Conservation (phyloP, 495 filamentous ascomycete genomes). For the Neurospora sp. region DNA sequence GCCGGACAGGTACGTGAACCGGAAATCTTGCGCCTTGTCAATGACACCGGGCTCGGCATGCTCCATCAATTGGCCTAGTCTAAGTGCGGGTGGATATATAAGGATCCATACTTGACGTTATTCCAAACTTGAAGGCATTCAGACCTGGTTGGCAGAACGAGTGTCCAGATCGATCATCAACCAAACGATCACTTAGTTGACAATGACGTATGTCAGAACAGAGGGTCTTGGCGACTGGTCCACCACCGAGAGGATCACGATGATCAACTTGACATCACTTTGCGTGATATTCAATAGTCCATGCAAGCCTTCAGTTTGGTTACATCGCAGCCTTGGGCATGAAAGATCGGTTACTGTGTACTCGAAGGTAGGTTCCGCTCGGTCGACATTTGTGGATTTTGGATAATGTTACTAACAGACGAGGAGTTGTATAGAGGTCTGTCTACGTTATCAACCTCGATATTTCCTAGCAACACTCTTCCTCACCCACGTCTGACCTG, state of each 20-base stretch:
- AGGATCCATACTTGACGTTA: neutral
- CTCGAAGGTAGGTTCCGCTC: neutral
- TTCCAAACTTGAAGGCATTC: neutral
- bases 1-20: neutral
- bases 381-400: neutral
- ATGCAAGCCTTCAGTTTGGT: neutral
- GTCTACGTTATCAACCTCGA: neutral
- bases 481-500: neutral
- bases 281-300: neutral
- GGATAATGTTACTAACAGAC: neutral
- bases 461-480: neutral
- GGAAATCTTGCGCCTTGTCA: neutral
- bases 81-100: neutral
- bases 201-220: neutral
- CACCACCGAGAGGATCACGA: neutral
- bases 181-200: neutral
- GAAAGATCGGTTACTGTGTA: neutral
- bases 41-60: neutral
- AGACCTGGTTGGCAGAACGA: neutral
- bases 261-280: neutral
- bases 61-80: neutral
- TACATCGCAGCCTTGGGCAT: neutral
- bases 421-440: neutral
- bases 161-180: neutral
- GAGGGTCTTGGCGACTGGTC: neutral